Base-by-base conservation (phyloP, 163 green algal genomes). In the Scenedesmus sp. region DNA sequence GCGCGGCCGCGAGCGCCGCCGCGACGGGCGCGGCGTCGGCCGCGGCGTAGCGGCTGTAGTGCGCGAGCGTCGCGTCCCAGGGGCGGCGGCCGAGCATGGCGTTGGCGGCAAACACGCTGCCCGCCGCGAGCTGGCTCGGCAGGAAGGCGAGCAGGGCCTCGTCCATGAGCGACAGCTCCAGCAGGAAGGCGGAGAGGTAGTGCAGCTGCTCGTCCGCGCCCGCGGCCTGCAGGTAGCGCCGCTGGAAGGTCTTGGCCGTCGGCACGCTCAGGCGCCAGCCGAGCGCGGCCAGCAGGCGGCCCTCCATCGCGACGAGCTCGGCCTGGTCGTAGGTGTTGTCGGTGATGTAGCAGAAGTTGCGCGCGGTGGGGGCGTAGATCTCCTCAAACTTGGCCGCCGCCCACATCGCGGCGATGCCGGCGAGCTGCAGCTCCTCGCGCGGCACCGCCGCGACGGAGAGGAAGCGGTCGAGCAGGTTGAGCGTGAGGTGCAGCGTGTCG, bases 381-480 rank as follows among this genome's bases (percentile, higher is more conserved):
- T 97, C 93, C 88, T 97, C 93, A 70, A 93, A 96, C 82, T 97
- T 97, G 65, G 88, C 82, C 9, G 93, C 92, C 17, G 94, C 71
- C 80, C 93, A 90, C 91, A 96, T 94, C 85, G 82, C 90, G 14
- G 90, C 88, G 48, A 98, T 89, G 60, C 94, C 95, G 42, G 70
- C 89, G n/a, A 99, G 91, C 86, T 91, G 87, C 78, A 91, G 74
- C 14, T 89, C 73, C 36, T 83, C 83, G 15, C 84, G 80, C 3
- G 76, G 44, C 15, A 91, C 80, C 9, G 65, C 26, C 39, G 87
- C 70, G 15, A 83, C 20, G 10, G 75, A 87, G 7, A 99, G 89
- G 83, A 93, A 97, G 48, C 94, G 86, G 85, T 99, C 96, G n/a
- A 99, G 87, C 82, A 95, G 98, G 71, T 87, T 89, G n/a, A 98